Conservation (phyloP, 2,329 filamentous ascomycete genomes). For the Cucurbitaria berberidis region DNA sequence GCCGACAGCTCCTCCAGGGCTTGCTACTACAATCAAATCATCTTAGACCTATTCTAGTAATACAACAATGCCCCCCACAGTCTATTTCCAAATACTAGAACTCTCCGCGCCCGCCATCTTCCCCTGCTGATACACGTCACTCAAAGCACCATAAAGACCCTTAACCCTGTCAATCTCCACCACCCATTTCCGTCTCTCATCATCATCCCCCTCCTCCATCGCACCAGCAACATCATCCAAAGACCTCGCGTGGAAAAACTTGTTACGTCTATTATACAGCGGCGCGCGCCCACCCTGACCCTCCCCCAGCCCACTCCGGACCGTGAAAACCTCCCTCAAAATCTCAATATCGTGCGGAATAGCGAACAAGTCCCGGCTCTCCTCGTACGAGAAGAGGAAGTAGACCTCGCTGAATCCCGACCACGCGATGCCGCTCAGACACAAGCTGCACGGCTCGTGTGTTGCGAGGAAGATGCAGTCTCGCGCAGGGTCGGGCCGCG, state of each 20-base stretch:
- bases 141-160: slow-evolving; percentile 36
- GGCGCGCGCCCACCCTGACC: slow-evolving; percentile 47
- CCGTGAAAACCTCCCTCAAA: slow-evolving; percentile 61
- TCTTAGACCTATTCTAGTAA: background rate
- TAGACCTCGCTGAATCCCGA: slow-evolving; percentile 63
- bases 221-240: slow-evolving; percentile 31
- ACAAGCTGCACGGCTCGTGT: slow-evolving; percentile 65
- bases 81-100: slow-evolving; percentile 25
- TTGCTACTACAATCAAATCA: too few relatives aligned
- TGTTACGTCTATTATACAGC: slow-evolving; percentile 63
- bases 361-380: slow-evolving; percentile 61
- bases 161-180: slow-evolving; percentile 58
- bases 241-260: slow-evolving; percentile 55
- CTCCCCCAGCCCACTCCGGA: slow-evolving; percentile 46
- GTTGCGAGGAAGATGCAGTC: slow-evolving; percentile 66
- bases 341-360: slow-evolving; percentile 67
- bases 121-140: slow-evolving; percentile 24
- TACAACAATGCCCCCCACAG: too few relatives aligned
- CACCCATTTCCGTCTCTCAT: slow-evolving; percentile 15
- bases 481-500: slow-evolving; percentile 48
- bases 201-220: slow-evolving; percentile 13
- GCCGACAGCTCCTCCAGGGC: too few relatives aligned
- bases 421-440: slow-evolving; percentile 65
- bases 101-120: slow-evolving; percentile 17
- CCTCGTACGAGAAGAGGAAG: slow-evolving; percentile 66